Evolutionary conservation across 495 filamentous ascomycete genomes (phyloP), one percentile per base, ranked within the genome.

Genomic region (Neurospora hispaniola): DNA sequence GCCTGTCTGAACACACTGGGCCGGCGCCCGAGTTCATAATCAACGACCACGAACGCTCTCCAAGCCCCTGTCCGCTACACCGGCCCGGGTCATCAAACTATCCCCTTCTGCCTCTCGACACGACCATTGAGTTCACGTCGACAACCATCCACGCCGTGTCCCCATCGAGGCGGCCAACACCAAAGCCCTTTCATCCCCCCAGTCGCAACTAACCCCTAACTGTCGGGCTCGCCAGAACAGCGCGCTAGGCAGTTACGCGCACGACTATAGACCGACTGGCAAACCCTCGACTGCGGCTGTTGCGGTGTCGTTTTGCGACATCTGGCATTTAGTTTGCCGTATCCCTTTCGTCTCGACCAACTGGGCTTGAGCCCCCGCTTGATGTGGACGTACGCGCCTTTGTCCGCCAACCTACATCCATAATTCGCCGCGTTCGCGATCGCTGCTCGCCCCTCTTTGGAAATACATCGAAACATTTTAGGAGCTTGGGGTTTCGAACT

Each of bases 401-500:
- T 35, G 54, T 66, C 54, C 27, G 27, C 54, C 54, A 62, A 62
- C 27, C 62, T 68, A 20, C 70, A 71, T 27, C 69, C 62, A 39
- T 70, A 71, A 42, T 41, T 39, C 12, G 16, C 59, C 42, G 71
- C 71, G 59, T 20, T 42, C 59, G 62, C 72, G 72, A 69, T 68
- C n/a, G 35, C 42, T 43, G 42, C 48, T 71, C 48, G 35, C 42
- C 27, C 48, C 38, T 70, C 42, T 42, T 46, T 18, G 42, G 54
- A 42, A 70, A 68, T 20, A 71, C 54, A 38, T 66, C 6, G 14
- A 27, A 66, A 35, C 31, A 66, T 31, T 31, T 62, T 48, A 73
- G 75, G 75, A 74, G 71, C 77, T 71, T 73, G 43, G 72, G 43
- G 20, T 71, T 73, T 73, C 68, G 74, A 74, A 74, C 27, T 74